Base-by-base conservation (phyloP, 208 protist genomes). In the Acanthamoeba healyi region DNA sequence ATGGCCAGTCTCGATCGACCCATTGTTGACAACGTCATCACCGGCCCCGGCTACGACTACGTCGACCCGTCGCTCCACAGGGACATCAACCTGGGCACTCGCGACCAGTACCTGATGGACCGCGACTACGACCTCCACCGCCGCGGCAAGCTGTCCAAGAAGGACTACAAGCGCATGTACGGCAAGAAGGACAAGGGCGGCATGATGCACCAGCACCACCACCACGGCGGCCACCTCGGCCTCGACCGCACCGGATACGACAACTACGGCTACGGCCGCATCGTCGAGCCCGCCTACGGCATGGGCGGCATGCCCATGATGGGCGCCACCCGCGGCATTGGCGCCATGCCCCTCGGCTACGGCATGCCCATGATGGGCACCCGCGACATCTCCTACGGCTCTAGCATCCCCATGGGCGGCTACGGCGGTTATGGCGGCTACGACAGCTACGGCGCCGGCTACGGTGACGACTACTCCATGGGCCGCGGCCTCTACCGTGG, bases 61-160 rank as follows among this genome's bases (percentile, higher is more conserved):
- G 26, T 86, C 77, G 77, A 86, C 77, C 77, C 77, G 5, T 38
- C 26, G 24, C 77, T 86, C 26, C 44, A 86, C 44, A 17, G 42
- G 3, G 46, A 58, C 46, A 58, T 86, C 42, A 86, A 86, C 44
- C 44, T 86, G 77, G 77, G 77, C 38, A 86, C 77, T 5, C 42
- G 77, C 42, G 77, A 86, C n/a, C 44, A 86, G 77, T 86, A 58
- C 44, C 77, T 86, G 29, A 38, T 36, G 22, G 77, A 86, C 77
- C 77, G 46, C 44, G 77, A 86, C 77, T 86, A 86, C 44, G 77
- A 86, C 44, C 77, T 86, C 44, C 77, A 86, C 77, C 38, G 77
- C 42, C 77, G 77, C 12, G 77, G 77, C 77, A 86, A 86, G 77
- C 77, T 86, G 19, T 86, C 77, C 42, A 86, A 86, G 77, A 86